Evolutionary conservation across 352 stramenopile species (phyloP).

Genomic region (Phytophthora pluvialis): DNA sequence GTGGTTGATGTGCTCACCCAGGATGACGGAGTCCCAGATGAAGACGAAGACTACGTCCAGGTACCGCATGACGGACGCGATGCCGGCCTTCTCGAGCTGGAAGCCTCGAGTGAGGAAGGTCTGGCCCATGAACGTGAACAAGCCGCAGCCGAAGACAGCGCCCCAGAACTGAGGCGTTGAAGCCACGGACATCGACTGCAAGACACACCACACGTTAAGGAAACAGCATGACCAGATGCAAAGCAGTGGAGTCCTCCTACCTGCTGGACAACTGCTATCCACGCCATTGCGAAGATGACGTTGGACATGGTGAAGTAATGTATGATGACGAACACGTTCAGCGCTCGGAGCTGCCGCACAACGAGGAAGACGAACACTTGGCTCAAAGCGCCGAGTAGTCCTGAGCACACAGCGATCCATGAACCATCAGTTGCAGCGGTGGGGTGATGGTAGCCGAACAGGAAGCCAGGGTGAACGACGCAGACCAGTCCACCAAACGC

Average conservation of each 20-base stretch:
- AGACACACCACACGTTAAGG: background rate
- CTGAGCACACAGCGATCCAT: slow-evolving; percentile 40
- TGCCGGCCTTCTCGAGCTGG: slow-evolving; percentile 69
- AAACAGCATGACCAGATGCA: background rate
- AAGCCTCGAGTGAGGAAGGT: slow-evolving; percentile 71
- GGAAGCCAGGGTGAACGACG: slow-evolving; percentile 44
- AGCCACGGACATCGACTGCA: slow-evolving; percentile 35
- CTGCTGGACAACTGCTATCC: slow-evolving; percentile 47
- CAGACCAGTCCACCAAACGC: slow-evolving; percentile 47
- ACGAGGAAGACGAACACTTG: slow-evolving; percentile 61
- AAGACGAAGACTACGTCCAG: slow-evolving; percentile 81
- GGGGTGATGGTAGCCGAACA: slow-evolving; percentile 45
- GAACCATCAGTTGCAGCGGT: slow-evolving; percentile 19
- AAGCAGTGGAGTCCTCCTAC: slow-evolving; percentile 13
- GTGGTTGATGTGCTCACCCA: slow-evolving; percentile 60
- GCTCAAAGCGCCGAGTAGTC: slow-evolving; percentile 44
- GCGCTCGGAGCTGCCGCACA: slow-evolving; percentile 49
- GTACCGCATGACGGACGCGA: slow-evolving; percentile 73
- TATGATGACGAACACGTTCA: slow-evolving; percentile 57
- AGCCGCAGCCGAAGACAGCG: slow-evolving; percentile 48
- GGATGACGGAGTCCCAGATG: slow-evolving; percentile 61
- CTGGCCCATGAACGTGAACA: slow-evolving; percentile 59
- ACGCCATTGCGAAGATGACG: slow-evolving; percentile 43
- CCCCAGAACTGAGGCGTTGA: slow-evolving; percentile 47
- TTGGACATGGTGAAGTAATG: slow-evolving; percentile 70